Percentiles rank a stretch among this genome's conserved stretches.
phyloP scores from a whole-genome alignment of 1,284 basidiomycete species.

The Ganoderma leucocontextum region DNA sequence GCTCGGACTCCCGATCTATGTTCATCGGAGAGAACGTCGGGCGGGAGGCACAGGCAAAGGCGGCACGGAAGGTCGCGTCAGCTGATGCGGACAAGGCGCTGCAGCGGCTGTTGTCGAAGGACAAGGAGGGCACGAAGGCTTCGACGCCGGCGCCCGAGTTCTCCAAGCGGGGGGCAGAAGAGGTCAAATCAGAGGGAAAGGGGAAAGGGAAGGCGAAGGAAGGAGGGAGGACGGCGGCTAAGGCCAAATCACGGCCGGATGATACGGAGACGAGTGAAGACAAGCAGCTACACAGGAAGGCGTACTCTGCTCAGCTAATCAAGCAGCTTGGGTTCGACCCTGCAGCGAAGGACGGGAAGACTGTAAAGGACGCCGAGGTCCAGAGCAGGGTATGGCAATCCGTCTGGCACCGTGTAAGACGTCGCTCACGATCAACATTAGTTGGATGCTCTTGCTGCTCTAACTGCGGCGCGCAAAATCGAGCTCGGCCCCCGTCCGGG shows the following conservation, averaged over 20 bases:
- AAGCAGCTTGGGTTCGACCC: slow-evolving; percentile 81
- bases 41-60: slow-evolving; percentile 75
- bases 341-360: slow-evolving; percentile 57
- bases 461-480: slow-evolving; percentile 57
- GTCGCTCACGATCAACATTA: slow-evolving; percentile 35
- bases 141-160: slow-evolving; percentile 65
- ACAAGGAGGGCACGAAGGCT: slow-evolving; percentile 68
- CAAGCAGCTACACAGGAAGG: slow-evolving; percentile 46
- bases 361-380: slow-evolving; percentile 47
- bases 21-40: slow-evolving; percentile 74
- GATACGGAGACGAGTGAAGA: slow-evolving; percentile 12
- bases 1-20: slow-evolving; percentile 56
- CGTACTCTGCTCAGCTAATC: slow-evolving; percentile 71
- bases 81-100: slow-evolving; percentile 69
- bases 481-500: slow-evolving; percentile 64
- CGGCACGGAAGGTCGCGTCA: slow-evolving; percentile 66
- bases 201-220: slow-evolving; percentile 39
- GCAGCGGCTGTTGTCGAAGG: slow-evolving; percentile 64
- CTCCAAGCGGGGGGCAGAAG: slow-evolving; percentile 38
- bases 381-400: slow-evolving; percentile 60
- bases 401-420: slow-evolving; percentile 9
- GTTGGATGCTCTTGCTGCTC: slow-evolving; percentile 59
- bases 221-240: slow-evolving; percentile 9
- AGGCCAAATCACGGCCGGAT: slow-evolving; percentile 5
- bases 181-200: slow-evolving; percentile 35